Conservation (phyloP, 495 filamentous ascomycete species). For the Aspergillus saccharolyticus region DNA sequence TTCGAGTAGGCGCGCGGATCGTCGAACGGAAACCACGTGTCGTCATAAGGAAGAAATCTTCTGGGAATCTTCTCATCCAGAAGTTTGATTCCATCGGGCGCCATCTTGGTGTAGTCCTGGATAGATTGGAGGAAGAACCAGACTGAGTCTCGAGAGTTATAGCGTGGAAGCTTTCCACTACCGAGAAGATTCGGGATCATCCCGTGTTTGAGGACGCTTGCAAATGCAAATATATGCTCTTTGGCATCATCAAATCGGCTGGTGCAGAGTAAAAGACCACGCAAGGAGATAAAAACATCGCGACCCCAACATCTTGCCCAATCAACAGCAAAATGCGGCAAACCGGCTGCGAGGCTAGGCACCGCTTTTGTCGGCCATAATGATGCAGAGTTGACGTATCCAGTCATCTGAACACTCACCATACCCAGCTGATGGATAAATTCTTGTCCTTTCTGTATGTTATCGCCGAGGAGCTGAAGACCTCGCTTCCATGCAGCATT, state of each 20-base stretch:
- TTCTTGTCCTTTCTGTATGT: conserved; percentile 71
- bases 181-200: conserved; percentile 96
- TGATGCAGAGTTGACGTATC: conserved; percentile 82
- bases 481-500: conserved; percentile 72
- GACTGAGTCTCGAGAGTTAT: conserved; percentile 91
- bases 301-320: conserved; percentile 98
- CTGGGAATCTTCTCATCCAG: conserved; percentile 72
- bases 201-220: conserved; percentile 93
- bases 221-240: conserved; percentile 94
- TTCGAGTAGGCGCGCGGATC: conserved; percentile 83
- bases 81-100: conserved; percentile 68
- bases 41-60: conserved; percentile 92
- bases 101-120: conserved; percentile 86
- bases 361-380: conserved; percentile 80
- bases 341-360: conserved; percentile 82
- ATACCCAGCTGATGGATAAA: conserved; percentile 84
- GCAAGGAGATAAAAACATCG: conserved; percentile 92
- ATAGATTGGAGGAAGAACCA: conserved; percentile 97
- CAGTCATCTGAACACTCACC: conserved; percentile 85
- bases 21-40: conserved; percentile 78
- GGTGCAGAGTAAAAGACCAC: conserved; percentile 83
- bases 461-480: conserved; percentile 69
- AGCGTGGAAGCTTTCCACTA: conserved; percentile 82
- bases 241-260: conserved; percentile 82
- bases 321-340: conserved; percentile 90